Conservation (phyloP, 192 early-diverging fungal species). For the Backusella psychrophila region DNA sequence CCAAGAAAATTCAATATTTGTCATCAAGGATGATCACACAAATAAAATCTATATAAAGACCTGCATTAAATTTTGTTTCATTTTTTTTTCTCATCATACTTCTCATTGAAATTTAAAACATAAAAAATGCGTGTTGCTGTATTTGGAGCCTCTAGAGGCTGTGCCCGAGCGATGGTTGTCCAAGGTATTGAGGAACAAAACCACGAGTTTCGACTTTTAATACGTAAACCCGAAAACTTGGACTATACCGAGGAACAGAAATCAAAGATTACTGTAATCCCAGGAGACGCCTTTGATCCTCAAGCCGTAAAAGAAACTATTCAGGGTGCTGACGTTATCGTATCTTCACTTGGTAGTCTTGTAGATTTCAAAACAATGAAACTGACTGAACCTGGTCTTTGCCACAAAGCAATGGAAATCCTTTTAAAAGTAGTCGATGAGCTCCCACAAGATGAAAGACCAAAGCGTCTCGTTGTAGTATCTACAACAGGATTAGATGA, state of each 20-base stretch:
- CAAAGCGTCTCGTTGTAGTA: conserved; percentile 6
- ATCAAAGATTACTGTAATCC: conserved; percentile 29
- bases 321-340: conserved; percentile 33
- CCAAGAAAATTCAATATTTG: background rate
- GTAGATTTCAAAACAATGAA: conserved; percentile 12
- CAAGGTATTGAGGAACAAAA: background rate
- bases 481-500: conserved; percentile 10
- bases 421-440: conserved; percentile 3
- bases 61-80: background rate
- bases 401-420: background rate
- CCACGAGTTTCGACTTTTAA: conserved; percentile 28
- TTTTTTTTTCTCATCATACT: background rate
- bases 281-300: conserved; percentile 40
- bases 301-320: conserved; percentile 35
- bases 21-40: background rate
- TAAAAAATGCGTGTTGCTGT: conserved; percentile 12
- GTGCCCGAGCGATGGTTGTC: conserved; percentile 21
- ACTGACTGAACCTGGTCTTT: conserved; percentile 17
- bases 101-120: background rate
- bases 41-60: background rate
- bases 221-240: conserved; percentile 38
- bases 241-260: conserved; percentile 39
- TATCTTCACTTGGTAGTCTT: conserved; percentile 38
- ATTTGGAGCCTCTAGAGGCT: conserved; percentile 19
- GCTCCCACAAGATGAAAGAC: background rate